Conservation (phyloP, 495 filamentous ascomycete species). For the Hypoxylon intermedium region DNA sequence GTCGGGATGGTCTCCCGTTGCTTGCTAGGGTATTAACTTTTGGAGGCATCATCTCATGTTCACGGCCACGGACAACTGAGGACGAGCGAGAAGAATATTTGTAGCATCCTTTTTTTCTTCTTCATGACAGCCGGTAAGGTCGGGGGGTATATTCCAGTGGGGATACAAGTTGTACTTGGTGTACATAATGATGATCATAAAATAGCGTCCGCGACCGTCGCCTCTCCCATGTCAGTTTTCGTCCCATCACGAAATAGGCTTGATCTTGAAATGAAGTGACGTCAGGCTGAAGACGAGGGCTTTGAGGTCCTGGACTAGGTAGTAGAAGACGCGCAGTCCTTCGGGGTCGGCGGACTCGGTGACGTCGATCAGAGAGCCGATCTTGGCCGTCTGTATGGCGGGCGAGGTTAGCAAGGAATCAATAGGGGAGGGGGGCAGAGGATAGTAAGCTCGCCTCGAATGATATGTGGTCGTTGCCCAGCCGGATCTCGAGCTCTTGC, state of each 20-base stretch:
- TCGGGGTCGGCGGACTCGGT: conserved; percentile 96
- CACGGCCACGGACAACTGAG: too few species aligned
- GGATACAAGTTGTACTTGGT: conserved; percentile 32
- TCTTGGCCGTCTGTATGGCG: conserved; percentile 84
- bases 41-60: conserved; percentile 20
- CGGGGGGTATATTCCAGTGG: conserved; percentile 41
- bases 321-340: conserved; percentile 98
- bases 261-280: conserved; percentile 97
- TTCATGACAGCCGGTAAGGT: conserved; percentile 23
- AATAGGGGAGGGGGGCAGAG: not conserved
- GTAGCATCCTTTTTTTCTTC: conserved; percentile 22
- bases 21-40: not conserved
- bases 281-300: conserved; percentile 96
- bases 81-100: too few species aligned
- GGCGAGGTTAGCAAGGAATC: conserved; percentile 33
- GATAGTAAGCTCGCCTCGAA: conserved; percentile 86
- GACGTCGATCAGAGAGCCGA: conserved; percentile 95
- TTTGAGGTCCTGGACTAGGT: conserved; percentile 97
- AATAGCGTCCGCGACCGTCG: not conserved
- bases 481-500: conserved; percentile 92
- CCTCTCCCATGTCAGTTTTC: not conserved
- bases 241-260: conserved; percentile 67
- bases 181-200: conserved; percentile 38
- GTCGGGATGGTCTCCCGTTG: conserved; percentile 1
- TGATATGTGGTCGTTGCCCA: conserved; percentile 96